Evolutionary conservation across 345 rosid species (phyloP).

Genomic region (Citrus medica): DNA sequence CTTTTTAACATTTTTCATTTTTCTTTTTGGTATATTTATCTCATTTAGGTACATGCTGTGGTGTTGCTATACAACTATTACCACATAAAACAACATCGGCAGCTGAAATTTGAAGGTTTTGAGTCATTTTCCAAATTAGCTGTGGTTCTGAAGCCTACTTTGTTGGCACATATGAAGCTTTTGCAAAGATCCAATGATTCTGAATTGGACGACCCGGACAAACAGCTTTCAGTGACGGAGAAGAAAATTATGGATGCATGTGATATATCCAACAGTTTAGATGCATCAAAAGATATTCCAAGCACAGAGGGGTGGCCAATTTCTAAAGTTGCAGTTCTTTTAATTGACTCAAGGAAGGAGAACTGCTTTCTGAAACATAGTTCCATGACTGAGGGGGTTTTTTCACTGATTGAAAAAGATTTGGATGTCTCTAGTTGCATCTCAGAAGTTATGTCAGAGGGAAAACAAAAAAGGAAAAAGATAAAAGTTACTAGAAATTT

Average conservation of each 20-base stretch:
- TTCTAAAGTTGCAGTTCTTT: constrained; percentile 51
- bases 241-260: constrained; percentile 66
- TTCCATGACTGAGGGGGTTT: constrained; percentile 54
- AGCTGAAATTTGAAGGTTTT: constrained; percentile 45
- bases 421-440: constrained; percentile 21
- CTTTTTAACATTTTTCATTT: neutral
- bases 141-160: constrained; percentile 43
- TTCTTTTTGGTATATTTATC: neutral
- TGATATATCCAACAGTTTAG: constrained; percentile 45
- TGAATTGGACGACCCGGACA: constrained; percentile 32
- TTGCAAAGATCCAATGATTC: constrained; percentile 36
- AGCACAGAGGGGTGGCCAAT: constrained; percentile 52
- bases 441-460: constrained; percentile 18
- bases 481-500: constrained; percentile 27
- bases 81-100: constrained; percentile 54
- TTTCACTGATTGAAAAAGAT: constrained; percentile 72
- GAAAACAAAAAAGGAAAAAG: constrained; percentile 28
- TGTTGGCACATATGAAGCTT: constrained; percentile 44
- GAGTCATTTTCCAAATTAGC: constrained; percentile 64
- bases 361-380: constrained; percentile 50
- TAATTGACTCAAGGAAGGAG: constrained; percentile 53
- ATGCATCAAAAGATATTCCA: constrained; percentile 40
- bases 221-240: constrained; percentile 49
- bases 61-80: constrained; percentile 72
- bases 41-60: constrained; percentile 65